These are phyloP conservation scores for Stephania japonica DNA, from an alignment of 164 flowering plant species.

Conservation along the genomic window DNA sequence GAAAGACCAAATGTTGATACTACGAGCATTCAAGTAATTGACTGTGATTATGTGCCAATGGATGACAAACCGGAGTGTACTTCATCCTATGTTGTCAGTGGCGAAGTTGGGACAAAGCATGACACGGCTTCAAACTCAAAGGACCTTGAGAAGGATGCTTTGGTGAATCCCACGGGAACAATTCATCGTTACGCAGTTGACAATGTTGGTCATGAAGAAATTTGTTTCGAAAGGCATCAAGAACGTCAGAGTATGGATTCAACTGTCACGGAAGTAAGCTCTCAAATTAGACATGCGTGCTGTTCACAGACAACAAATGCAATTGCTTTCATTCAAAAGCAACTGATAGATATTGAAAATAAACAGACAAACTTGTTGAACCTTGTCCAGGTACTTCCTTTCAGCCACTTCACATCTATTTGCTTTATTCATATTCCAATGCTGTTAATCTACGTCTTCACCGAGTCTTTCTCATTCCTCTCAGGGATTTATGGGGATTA, in stretches of 20 bases:
- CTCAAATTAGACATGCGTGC: slow-evolving; percentile 33
- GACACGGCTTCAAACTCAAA: slow-evolving; percentile 29
- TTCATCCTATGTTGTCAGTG: slow-evolving; percentile 35
- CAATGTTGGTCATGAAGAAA: slow-evolving; percentile 28
- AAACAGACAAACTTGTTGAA: slow-evolving; percentile 71
- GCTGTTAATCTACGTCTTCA: background rate
- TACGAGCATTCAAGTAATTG: slow-evolving; percentile 26
- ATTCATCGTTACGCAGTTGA: slow-evolving; percentile 33
- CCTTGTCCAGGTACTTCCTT: slow-evolving; percentile 59
- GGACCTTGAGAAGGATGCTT: slow-evolving; percentile 21
- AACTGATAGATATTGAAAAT: slow-evolving; percentile 68
- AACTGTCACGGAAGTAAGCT: slow-evolving; percentile 50
- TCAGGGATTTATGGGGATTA: slow-evolving; percentile 56
- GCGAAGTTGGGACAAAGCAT: slow-evolving; percentile 38
- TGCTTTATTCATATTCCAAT: background rate
- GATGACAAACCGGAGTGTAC: slow-evolving; percentile 64
- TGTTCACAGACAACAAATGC: slow-evolving; percentile 54
- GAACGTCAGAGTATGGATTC: slow-evolving; percentile 77
- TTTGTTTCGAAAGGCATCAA: slow-evolving; percentile 24
- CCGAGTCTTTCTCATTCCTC: slow-evolving; percentile 7
- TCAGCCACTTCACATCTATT: background rate
- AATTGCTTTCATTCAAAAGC: slow-evolving; percentile 51
- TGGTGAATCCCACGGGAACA: slow-evolving; percentile 26
- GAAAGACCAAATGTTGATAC: slow-evolving; percentile 32
- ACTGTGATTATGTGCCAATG: slow-evolving; percentile 38